These are phyloP conservation scores for Dictyophora rubrovolvata DNA, from an alignment of 768 basidiomycete genomes.

Conservation along the genomic window DNA sequence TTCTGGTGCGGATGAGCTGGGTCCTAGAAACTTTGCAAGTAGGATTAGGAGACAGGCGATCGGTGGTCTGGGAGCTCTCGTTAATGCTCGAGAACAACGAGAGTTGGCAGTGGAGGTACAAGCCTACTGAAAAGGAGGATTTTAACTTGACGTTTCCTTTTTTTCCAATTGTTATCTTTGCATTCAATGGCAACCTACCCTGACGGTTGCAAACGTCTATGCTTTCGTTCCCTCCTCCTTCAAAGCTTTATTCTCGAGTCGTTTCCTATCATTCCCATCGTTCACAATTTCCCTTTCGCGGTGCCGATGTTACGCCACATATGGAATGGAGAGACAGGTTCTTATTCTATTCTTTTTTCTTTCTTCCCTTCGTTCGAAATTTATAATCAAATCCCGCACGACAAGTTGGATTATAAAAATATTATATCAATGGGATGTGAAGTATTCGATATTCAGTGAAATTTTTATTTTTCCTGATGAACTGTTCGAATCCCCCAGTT, in stretches of 20 bases:
- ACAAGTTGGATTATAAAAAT: neutral
- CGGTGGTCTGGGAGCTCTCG: conserved; percentile 66
- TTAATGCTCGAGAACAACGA: conserved; percentile 73
- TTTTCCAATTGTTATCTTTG: neutral
- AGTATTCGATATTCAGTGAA: neutral
- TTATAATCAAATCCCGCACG: neutral
- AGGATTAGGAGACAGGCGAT: conserved; percentile 79
- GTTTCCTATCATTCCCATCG: neutral
- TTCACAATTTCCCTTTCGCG: neutral
- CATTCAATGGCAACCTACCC: neutral
- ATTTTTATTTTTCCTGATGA: neutral
- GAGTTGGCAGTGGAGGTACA: conserved; percentile 45
- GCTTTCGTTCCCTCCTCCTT: neutral
- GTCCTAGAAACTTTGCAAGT: conserved; percentile 81
- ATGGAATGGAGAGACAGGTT: neutral
- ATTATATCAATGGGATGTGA: neutral
- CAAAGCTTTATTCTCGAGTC: conserved; percentile 1
- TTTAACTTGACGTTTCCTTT: neutral
- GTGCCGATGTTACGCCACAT: neutral
- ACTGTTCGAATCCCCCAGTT: neutral
- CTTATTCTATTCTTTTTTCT: neutral
- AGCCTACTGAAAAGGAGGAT: conserved; percentile 38
- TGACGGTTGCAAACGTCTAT: neutral
- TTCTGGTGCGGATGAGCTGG: conserved; percentile 75
- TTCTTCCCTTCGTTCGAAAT: neutral